phyloP scores from a whole-genome alignment of 129 eudicot genomes.

The Apium graveolens region DNA sequence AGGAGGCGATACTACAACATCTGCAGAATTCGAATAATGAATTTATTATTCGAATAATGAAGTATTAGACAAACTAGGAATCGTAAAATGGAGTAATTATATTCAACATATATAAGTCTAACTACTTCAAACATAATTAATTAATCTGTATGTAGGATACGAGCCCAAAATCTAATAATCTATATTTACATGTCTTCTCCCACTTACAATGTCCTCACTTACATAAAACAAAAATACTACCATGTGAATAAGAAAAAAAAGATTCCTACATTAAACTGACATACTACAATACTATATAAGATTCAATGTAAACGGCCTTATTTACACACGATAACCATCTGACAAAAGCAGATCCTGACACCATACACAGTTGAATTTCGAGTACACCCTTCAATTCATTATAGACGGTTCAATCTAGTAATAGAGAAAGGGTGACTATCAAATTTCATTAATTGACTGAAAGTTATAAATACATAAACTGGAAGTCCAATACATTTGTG shows the following conservation, averaged over 20 bases:
- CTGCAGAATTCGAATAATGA: constrained; percentile 21
- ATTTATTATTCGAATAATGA: neutral
- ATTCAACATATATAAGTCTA: neutral
- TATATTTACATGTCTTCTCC: neutral
- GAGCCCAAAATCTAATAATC: neutral
- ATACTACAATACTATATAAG: neutral
- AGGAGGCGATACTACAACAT: constrained; percentile 94
- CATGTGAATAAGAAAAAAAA: neutral
- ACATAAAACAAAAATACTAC: neutral
- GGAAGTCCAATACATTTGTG: neutral
- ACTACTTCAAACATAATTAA: neutral
- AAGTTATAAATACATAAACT: neutral
- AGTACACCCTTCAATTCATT: neutral
- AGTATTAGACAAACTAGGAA: constrained; percentile 4
- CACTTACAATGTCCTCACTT: neutral
- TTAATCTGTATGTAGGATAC: neutral
- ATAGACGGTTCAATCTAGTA: neutral
- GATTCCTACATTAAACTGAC: neutral
- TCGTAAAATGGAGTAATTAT: neutral
- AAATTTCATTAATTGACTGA: neutral
- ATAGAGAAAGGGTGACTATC: neutral
- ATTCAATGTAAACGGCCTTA: neutral
- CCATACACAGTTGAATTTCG: neutral
- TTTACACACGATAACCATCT: neutral
- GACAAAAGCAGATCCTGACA: neutral